Percentiles rank a stretch among this genome's conserved stretches.
phyloP scores from a whole-genome alignment of 805 yeast genomes.

The Teunomyces barrocoloradensis region DNA sequence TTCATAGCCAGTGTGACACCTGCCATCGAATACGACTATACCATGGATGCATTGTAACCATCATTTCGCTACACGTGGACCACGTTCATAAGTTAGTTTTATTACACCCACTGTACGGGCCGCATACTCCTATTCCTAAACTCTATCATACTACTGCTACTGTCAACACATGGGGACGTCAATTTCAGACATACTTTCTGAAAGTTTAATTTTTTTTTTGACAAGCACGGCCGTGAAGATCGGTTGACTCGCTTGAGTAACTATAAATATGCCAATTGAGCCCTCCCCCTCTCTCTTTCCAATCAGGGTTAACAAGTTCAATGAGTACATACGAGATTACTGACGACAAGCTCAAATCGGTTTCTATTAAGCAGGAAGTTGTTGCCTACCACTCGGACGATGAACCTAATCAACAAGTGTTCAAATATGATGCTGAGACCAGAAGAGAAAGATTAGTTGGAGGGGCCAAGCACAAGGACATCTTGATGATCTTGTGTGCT shows the following conservation, averaged over 20 bases:
- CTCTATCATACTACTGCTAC: background rate
- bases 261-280: background rate
- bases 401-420: conserved; percentile 11
- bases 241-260: no score
- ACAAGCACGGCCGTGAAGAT: no score
- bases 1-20: conserved; percentile 97
- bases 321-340: conserved; percentile 1
- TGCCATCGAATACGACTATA: conserved; percentile 94
- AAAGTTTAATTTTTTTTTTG: no score
- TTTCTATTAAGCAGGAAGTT: background rate
- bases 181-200: no score
- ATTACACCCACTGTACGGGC: background rate
- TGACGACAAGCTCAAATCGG: background rate
- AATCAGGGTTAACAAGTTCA: no score
- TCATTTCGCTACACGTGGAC: background rate
- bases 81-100: background rate
- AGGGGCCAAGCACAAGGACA: conserved; percentile 26
- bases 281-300: no score
- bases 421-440: conserved; percentile 31
- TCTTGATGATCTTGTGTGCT: conserved; percentile 54
- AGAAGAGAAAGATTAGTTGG: conserved; percentile 27
- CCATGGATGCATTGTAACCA: conserved; percentile 87
- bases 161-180: background rate
- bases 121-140: background rate
- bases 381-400: background rate